phyloP scores from a whole-genome alignment of 495 filamentous ascomycete genomes.

The Podospora pseudopauciseta region DNA sequence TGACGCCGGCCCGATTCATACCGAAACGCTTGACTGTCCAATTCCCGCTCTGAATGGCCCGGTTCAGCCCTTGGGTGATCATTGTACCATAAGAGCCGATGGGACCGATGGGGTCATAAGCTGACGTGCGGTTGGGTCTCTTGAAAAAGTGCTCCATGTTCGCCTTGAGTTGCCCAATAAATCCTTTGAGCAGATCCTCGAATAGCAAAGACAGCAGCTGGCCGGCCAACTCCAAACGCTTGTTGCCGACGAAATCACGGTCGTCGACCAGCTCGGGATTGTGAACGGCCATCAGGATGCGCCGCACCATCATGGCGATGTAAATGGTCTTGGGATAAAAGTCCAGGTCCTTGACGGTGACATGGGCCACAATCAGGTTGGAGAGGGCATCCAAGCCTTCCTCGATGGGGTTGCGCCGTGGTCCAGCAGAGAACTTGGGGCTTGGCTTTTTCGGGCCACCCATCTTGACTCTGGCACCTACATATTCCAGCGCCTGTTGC shows the following conservation, averaged over 20 bases:
- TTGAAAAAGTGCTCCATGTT: slow-evolving; percentile 91
- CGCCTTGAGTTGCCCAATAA: slow-evolving; percentile 78
- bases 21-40: slow-evolving; percentile 96
- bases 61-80: slow-evolving; percentile 86
- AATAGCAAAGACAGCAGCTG: slow-evolving; percentile 94
- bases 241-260: slow-evolving; percentile 96
- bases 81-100: slow-evolving; percentile 71
- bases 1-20: slow-evolving; percentile 96
- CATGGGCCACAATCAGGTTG: slow-evolving; percentile 87
- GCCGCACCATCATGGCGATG: slow-evolving; percentile 90
- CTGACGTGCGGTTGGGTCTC: slow-evolving; percentile 77
- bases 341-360: slow-evolving; percentile 82
- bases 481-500: slow-evolving; percentile 89
- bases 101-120: slow-evolving; percentile 79
- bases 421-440: slow-evolving; percentile 28
- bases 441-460: slow-evolving; percentile 54
- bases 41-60: slow-evolving; percentile 93
- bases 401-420: slow-evolving; percentile 67
- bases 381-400: slow-evolving; percentile 90
- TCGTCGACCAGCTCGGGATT: slow-evolving; percentile 89
- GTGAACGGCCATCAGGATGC: slow-evolving; percentile 88
- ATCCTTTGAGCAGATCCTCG: slow-evolving; percentile 95
- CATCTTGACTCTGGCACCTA: slow-evolving; percentile 81
- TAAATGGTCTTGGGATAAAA: slow-evolving; percentile 95
- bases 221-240: slow-evolving; percentile 87